Evolutionary conservation across 1,139 yeast species (phyloP), one percentile per base, ranked within the genome.

Genomic region (Geotrichum cucujoidarum): DNA sequence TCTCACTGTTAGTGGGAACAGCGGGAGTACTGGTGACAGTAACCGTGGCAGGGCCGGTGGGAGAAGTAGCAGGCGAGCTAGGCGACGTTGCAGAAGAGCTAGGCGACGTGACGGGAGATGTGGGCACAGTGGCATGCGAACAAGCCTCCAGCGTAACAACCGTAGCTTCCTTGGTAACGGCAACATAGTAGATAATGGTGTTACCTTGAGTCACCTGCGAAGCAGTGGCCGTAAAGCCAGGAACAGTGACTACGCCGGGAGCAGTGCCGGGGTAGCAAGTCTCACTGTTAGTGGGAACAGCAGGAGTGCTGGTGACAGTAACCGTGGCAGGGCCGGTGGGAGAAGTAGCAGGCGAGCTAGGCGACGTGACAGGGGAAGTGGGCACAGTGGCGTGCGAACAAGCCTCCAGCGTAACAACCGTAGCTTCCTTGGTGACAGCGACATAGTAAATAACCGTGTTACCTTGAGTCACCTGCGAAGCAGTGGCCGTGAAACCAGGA

Each of bases 1-100:
- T 30, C 33, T 30, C 33, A 5, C 6, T 14, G 17, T 6, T 21
- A 20, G 33, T 44, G 13, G 53, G 41, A 14, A 51, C 21, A 3
- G 55, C 46, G 11, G 45, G 17, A n/a, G 49, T 52, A 29, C 18
- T 21, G 14, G 51, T 52, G 30, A 14, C 10, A 24, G 54, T 35
- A 29, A 48, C 18, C 4, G 54, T 51, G 18, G 39, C 36, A 16
- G 51, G 36, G 21, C 22, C 39, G 34, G 13, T 37, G 29, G 18
- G 22, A 31, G 30, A 21, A 16, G 35, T 24, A n/a, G 24, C 41
- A 20, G 51, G 8, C 10, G 35, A 33, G 22, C 42, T 47, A 47
- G 33, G 13, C 5, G 50, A n/a, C 4, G 47, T 34, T 2, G 45
- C 22, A 13, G 27, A 6, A 10, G 48, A 39, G n/a, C 29, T 30